A percentile compares a stretch with the other conserved stretches of the same genome.
These are phyloP conservation scores for Murraya paniculata DNA, from an alignment of 345 rosid genomes.

Conservation along the genomic window DNA sequence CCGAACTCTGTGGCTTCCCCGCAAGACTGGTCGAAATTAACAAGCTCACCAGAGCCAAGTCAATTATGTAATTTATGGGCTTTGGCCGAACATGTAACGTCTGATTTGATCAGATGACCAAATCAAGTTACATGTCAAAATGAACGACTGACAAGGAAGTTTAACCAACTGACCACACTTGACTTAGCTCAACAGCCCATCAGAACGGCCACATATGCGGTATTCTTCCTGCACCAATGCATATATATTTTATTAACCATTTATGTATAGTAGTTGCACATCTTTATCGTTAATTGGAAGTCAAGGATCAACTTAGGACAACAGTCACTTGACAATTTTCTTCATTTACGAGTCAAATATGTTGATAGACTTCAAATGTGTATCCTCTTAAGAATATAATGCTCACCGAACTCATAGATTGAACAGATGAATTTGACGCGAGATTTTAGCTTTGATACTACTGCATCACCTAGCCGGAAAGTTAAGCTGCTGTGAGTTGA, in stretches of 20 bases:
- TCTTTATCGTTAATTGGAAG: not conserved
- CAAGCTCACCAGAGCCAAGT: not conserved
- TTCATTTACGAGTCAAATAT: too few relatives aligned
- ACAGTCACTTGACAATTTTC: too few relatives aligned
- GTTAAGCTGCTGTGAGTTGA: too few relatives aligned
- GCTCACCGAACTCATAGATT: too few relatives aligned
- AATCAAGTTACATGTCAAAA: not conserved
- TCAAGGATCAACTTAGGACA: too few relatives aligned
- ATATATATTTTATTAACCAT: not conserved
- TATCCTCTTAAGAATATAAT: too few relatives aligned
- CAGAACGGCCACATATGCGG: not conserved
- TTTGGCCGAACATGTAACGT: too few relatives aligned
- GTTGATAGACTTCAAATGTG: too few relatives aligned
- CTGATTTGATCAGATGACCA: conserved; percentile 10
- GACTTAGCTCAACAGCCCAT: conserved; percentile 18
- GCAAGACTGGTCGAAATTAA: conserved; percentile 16
- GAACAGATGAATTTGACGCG: too few relatives aligned
- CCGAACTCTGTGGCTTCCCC: not conserved
- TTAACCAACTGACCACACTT: conserved; percentile 6
- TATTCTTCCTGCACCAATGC: too few relatives aligned
- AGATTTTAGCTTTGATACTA: too few relatives aligned
- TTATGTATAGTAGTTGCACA: not conserved
- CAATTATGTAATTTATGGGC: conserved; percentile 5
- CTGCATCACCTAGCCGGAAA: too few relatives aligned
- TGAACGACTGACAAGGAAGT: not conserved